A percentile compares a stretch with the other conserved stretches of the same genome.
Evolutionary conservation across 345 rosid species (phyloP).

Genomic region (Arabidopsis suecica): DNA sequence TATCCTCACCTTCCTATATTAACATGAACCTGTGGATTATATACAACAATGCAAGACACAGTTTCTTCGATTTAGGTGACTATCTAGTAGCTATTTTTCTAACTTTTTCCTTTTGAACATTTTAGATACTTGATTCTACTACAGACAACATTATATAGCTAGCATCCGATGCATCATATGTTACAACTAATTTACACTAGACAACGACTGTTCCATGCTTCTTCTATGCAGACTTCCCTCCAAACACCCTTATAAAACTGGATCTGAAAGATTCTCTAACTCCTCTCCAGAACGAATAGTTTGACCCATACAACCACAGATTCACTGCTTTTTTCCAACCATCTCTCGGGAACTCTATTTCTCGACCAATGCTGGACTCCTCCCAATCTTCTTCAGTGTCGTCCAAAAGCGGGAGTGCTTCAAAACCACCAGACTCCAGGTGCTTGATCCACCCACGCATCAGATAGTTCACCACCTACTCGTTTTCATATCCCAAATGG

Average conservation of each 20-base stretch:
- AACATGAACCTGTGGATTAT: background rate
- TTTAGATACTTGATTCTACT: background rate
- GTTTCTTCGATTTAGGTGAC: background rate
- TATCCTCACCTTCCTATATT: background rate
- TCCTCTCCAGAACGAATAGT: constrained; percentile 57
- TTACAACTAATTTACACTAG: constrained; percentile 40
- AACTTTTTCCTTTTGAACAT: background rate
- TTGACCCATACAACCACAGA: constrained; percentile 59
- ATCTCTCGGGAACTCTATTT: constrained; percentile 72
- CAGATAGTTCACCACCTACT: constrained; percentile 82
- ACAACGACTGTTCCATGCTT: constrained; percentile 15
- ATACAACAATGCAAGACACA: background rate
- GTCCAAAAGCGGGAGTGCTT: constrained; percentile 65
- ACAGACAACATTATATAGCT: constrained; percentile 19
- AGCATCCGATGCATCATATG: background rate
- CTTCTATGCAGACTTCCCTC: constrained; percentile 32
- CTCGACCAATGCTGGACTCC: constrained; percentile 48
- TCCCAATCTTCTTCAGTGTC: constrained; percentile 47
- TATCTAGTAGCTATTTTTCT: background rate
- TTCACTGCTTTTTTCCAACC: constrained; percentile 60
- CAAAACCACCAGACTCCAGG: constrained; percentile 68
- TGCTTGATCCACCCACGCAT: constrained; percentile 84
- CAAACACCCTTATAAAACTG: constrained; percentile 10
- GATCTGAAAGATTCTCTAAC: constrained; percentile 48
- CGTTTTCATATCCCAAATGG: constrained; percentile 14